These are phyloP conservation scores for Phlegmacium glaucopus DNA, from an alignment of 768 basidiomycete species.

Conservation along the genomic window DNA sequence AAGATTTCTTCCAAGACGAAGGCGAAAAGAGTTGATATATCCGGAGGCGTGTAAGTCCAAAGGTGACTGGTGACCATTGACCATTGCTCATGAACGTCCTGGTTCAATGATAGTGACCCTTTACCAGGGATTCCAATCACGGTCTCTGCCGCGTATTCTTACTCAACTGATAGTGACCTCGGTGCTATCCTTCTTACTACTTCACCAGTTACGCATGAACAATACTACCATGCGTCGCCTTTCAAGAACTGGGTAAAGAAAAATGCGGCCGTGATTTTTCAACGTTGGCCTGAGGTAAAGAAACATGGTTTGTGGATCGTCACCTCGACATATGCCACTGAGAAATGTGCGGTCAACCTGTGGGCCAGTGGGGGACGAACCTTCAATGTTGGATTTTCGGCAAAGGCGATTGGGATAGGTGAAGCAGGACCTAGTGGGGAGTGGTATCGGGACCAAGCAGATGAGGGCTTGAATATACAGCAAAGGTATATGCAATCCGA, in stretches of 20 bases:
- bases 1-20: constrained; percentile 13
- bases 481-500: constrained; percentile 8
- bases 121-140: constrained; percentile 16
- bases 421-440: constrained; percentile 15
- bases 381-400: constrained; percentile 19
- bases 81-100: not conserved
- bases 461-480: constrained; percentile 20
- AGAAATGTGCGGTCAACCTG: constrained; percentile 20
- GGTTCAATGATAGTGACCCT: constrained; percentile 7
- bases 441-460: constrained; percentile 17
- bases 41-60: constrained; percentile 18
- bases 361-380: constrained; percentile 12
- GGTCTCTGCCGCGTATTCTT: constrained; percentile 18
- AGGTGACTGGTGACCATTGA: not conserved
- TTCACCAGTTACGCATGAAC: constrained; percentile 17
- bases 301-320: constrained; percentile 19
- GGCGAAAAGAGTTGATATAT: constrained; percentile 12
- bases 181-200: constrained; percentile 20
- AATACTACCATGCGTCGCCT: constrained; percentile 15
- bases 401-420: constrained; percentile 12
- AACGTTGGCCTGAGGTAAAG: constrained; percentile 17
- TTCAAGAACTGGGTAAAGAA: constrained; percentile 21
- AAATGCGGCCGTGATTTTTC: constrained; percentile 15
- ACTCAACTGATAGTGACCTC: constrained; percentile 12
- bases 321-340: constrained; percentile 18